Evolutionary conservation across 2,329 filamentous ascomycete genomes (phyloP), one percentile per base, ranked within the genome.

Genomic region (Thyridium curvatum): DNA sequence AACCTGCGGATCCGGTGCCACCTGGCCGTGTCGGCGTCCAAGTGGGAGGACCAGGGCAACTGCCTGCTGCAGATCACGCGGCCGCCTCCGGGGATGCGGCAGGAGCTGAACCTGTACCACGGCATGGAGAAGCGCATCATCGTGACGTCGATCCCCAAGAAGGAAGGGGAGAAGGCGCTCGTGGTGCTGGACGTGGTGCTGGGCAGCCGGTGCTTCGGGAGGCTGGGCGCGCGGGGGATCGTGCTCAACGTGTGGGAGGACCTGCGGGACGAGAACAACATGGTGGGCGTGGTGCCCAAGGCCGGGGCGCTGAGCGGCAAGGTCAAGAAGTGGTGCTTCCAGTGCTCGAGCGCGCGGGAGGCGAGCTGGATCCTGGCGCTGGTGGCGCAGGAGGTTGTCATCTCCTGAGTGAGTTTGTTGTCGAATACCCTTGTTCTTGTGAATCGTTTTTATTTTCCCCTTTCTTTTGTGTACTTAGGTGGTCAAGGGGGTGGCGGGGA

Each of bases 11-110:
- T 96, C 50, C 76, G 89, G 29, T 75, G 97, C 12, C 95, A 97
- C 58, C 71, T 86, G 35, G 81, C 91, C 36, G 83, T 89, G 43
- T 70, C 77, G 2, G 70, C 78, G 12, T 79, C 79, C 36, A 91
- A 91, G 57, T 98, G 93, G 93, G 82, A 88, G 44, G 90, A 97
- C 56, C 81, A 90, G 66, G 91, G 93, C 47, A 82, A 86, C 50
- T 94, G 89, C 43, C 73, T 80, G 30, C 67, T 98, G 43, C 87
- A 85, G 13, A 88, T 98, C 52, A 80, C 89, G 56, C 77, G 80
- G 14, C 85, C 87, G n/a, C 82, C 71, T 37, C 75, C 64, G 29
- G 77, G 76, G 7, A 75, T 73, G 58, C 67, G 67, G 32, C 77
- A 75, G 61, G 77, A 72, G 42, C 68, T 78, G 39, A 66, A 71